Conservation (phyloP, 2,329 filamentous ascomycete species). For the Blumeria hordei region DNA sequence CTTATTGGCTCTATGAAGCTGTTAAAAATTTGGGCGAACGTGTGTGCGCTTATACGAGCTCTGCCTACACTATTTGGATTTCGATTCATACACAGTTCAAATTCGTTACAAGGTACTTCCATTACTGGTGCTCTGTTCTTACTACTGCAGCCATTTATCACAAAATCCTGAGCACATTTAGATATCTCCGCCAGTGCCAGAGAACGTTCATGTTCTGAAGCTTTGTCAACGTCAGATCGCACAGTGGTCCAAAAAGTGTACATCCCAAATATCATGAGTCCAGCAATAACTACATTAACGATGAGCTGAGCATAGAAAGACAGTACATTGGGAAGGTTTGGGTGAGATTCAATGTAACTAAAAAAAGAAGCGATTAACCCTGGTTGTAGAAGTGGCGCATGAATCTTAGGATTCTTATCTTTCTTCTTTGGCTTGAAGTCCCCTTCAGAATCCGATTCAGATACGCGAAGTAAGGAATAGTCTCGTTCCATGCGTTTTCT, state of each 20-base stretch:
- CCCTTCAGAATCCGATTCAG: slow-evolving; percentile 14
- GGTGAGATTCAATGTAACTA: slow-evolving; percentile 37
- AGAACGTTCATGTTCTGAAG: slow-evolving; percentile 34
- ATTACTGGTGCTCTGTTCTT: slow-evolving; percentile 47
- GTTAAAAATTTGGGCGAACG: slow-evolving; percentile 82
- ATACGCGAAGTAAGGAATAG: slow-evolving; percentile 15
- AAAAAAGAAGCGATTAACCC: slow-evolving; percentile 27
- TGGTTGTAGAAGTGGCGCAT: slow-evolving; percentile 4
- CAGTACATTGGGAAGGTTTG: slow-evolving; percentile 38
- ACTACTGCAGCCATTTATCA: slow-evolving; percentile 49
- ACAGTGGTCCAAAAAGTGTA: slow-evolving; percentile 13
- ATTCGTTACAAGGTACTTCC: slow-evolving; percentile 47
- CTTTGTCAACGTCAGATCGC: slow-evolving; percentile 18
- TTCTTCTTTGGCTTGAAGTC: slow-evolving; percentile 16
- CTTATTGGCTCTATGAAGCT: slow-evolving; percentile 79
- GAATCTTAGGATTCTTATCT: slow-evolving; percentile 14
- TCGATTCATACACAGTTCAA: slow-evolving; percentile 70
- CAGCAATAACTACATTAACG: slow-evolving; percentile 23
- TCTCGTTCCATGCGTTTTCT: slow-evolving; percentile 22
- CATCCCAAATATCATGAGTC: slow-evolving; percentile 18
- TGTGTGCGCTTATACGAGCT: slow-evolving; percentile 61
- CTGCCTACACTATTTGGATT: slow-evolving; percentile 57
- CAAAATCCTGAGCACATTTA: slow-evolving; percentile 57
- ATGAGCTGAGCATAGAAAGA: slow-evolving; percentile 40
- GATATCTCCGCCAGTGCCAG: slow-evolving; percentile 50